These are phyloP conservation scores for Phytopythium boreale DNA, from an alignment of 352 stramenopile genomes.

Conservation along the genomic window DNA sequence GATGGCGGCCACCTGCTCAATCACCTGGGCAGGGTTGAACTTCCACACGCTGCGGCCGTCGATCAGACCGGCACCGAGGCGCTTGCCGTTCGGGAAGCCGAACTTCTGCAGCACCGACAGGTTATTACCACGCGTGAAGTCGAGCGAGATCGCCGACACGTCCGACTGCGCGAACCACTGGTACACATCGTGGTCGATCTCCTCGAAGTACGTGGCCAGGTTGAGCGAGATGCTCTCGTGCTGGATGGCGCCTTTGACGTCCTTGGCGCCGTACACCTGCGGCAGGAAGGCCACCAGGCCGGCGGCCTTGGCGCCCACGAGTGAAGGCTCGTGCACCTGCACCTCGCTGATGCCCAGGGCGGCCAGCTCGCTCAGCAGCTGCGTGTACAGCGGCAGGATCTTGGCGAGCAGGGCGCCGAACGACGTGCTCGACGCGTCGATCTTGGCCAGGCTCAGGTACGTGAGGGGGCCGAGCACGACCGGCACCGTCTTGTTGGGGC, in stretches of 20 bases:
- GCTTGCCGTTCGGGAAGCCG: conserved; percentile 82
- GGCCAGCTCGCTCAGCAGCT: conserved; percentile 69
- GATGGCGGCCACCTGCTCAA: conserved; percentile 51
- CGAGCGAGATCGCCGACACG: conserved; percentile 83
- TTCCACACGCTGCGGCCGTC: conserved; percentile 91
- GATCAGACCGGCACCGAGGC: conserved; percentile 86
- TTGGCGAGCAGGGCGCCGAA: conserved; percentile 67
- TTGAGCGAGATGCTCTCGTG: conserved; percentile 67
- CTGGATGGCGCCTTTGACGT: conserved; percentile 48
- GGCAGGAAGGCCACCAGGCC: conserved; percentile 51
- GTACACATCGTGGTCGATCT: conserved; percentile 86
- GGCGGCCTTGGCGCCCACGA: conserved; percentile 72
- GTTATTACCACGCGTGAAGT: conserved; percentile 91
- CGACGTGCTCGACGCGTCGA: conserved; percentile 50
- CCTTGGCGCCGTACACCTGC: conserved; percentile 69
- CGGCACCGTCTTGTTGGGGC: conserved; percentile 76
- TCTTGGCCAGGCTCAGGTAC: conserved; percentile 81
- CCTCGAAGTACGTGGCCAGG: conserved; percentile 88
- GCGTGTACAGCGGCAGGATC: conserved; percentile 78
- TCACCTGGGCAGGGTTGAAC: conserved; percentile 66
- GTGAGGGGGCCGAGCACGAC: conserved; percentile 84
- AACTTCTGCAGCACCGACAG: conserved; percentile 80
- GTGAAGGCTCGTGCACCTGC: conserved; percentile 90
- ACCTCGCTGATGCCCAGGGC: conserved; percentile 79
- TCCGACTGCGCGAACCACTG: conserved; percentile 83